Conservation (phyloP, 225 moss, liverwort and hornwort species). For the Sphagnum tenellum region DNA sequence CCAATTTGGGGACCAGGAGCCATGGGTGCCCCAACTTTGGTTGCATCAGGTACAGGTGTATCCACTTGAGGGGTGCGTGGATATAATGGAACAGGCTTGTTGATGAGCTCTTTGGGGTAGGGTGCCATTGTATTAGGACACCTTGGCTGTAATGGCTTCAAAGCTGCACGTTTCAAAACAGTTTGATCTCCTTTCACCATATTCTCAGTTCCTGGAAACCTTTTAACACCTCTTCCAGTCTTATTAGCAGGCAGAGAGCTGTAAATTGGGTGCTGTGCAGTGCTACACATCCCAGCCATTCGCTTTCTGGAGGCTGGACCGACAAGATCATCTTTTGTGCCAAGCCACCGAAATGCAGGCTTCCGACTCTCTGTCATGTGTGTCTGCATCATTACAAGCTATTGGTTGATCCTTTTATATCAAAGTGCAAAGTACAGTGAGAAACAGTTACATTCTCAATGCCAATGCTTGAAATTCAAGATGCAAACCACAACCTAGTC, state of each 20-base stretch:
- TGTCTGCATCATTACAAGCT: slow-evolving; percentile 31
- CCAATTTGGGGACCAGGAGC: slow-evolving; percentile 35
- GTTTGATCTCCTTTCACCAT: slow-evolving; percentile 20
- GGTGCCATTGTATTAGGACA: slow-evolving; percentile 29
- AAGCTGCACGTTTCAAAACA: slow-evolving; percentile 36
- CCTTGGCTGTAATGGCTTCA: slow-evolving; percentile 49
- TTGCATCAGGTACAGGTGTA: slow-evolving; percentile 22
- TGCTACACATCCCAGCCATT: slow-evolving; percentile 28
- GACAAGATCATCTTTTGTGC: slow-evolving; percentile 66
- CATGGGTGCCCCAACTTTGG: slow-evolving; percentile 22
- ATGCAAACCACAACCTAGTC: too few relatives aligned
- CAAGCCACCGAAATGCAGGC: slow-evolving; percentile 93
- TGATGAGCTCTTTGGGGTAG: slow-evolving; percentile 53
- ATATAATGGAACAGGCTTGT: slow-evolving; percentile 86
- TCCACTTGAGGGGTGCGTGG: slow-evolving; percentile 44
- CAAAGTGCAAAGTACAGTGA: too few relatives aligned
- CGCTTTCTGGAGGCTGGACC: slow-evolving; percentile 37
- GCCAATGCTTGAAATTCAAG: too few relatives aligned
- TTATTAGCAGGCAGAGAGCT: slow-evolving; percentile 21
- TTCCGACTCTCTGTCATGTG: slow-evolving; percentile 88
- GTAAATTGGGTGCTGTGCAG: slow-evolving; percentile 16
- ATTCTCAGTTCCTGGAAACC: slow-evolving; percentile 3
- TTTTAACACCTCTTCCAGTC: slow-evolving; percentile 29
- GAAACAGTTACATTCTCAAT: too few relatives aligned
- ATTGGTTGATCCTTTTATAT: too few relatives aligned